Evolutionary conservation across 1,284 basidiomycete genomes (phyloP).

Genomic region (Malassezia arunalokei): DNA sequence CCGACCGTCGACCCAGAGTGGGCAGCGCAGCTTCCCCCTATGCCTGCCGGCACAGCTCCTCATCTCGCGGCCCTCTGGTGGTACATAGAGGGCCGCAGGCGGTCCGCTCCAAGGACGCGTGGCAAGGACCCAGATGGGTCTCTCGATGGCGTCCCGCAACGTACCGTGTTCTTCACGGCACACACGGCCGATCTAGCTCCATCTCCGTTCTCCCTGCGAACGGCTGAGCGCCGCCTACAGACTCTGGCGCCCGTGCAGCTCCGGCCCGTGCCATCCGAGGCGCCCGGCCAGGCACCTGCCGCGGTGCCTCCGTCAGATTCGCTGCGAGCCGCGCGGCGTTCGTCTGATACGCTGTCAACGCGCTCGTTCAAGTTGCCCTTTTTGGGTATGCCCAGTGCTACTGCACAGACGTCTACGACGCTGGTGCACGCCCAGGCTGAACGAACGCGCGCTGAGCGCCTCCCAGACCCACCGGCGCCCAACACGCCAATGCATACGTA

Average conservation of each 20-base stretch:
- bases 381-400: not conserved
- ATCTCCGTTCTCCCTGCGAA: not conserved
- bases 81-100: constrained; percentile 1
- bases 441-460: not conserved
- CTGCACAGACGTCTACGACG: not conserved
- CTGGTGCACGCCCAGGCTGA: constrained; percentile 4
- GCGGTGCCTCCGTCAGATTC: not conserved
- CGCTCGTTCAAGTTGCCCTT: not conserved
- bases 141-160: constrained; percentile 70
- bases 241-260: too few species aligned
- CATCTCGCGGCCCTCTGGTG: constrained; percentile 12
- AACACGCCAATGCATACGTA: constrained; percentile 20
- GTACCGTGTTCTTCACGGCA: constrained; percentile 76
- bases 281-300: not conserved
- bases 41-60: not conserved
- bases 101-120: constrained; percentile 10
- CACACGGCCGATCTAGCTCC: constrained; percentile 2
- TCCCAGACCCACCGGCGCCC: not conserved
- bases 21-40: too few species aligned
- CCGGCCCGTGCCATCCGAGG: too few species aligned
- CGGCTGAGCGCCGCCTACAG: too few species aligned
- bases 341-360: not conserved
- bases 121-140: constrained; percentile 53
- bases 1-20: too few species aligned
- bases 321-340: not conserved